These are phyloP conservation scores for Umbilicus rupestris DNA, from an alignment of 164 flowering plant species.

Conservation along the genomic window DNA sequence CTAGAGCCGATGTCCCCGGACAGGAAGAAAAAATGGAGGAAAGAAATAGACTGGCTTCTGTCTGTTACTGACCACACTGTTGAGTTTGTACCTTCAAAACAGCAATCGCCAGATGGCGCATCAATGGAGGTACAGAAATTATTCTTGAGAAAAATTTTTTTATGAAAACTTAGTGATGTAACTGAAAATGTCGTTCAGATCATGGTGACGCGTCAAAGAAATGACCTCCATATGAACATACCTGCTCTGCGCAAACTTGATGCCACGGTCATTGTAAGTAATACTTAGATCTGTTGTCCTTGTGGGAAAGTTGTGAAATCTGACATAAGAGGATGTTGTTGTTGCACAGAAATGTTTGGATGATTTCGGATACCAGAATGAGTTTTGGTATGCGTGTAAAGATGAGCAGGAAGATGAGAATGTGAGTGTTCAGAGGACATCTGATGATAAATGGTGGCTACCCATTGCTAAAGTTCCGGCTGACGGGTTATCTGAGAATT, in stretches of 20 bases:
- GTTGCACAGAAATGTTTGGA: constrained; percentile 47
- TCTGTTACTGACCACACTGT: constrained; percentile 92
- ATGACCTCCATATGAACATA: constrained; percentile 72
- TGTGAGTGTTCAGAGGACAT: constrained; percentile 26
- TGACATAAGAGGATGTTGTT: neutral
- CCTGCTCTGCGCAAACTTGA: constrained; percentile 89
- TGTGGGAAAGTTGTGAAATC: neutral
- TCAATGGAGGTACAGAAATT: constrained; percentile 62
- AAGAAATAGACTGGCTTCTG: constrained; percentile 81
- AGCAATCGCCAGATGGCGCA: constrained; percentile 56
- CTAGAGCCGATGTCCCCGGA: constrained; percentile 78
- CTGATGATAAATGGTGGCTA: constrained; percentile 83
- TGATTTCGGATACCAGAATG: constrained; percentile 48
- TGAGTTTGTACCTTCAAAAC: constrained; percentile 79
- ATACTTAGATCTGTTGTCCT: no score
- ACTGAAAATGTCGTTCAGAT: constrained; percentile 42
- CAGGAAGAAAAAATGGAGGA: constrained; percentile 68
- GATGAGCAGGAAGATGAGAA: constrained; percentile 39
- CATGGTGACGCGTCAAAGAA: constrained; percentile 77
- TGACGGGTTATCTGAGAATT: constrained; percentile 50
- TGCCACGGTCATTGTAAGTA: constrained; percentile 73
- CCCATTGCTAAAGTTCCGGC: constrained; percentile 60
- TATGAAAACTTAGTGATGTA: no score
- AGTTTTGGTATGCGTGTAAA: constrained; percentile 60
- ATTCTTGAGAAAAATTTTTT: no score